These are phyloP conservation scores for Candida cerambycidarum DNA, from an alignment of 805 yeast species.

Conservation along the genomic window DNA sequence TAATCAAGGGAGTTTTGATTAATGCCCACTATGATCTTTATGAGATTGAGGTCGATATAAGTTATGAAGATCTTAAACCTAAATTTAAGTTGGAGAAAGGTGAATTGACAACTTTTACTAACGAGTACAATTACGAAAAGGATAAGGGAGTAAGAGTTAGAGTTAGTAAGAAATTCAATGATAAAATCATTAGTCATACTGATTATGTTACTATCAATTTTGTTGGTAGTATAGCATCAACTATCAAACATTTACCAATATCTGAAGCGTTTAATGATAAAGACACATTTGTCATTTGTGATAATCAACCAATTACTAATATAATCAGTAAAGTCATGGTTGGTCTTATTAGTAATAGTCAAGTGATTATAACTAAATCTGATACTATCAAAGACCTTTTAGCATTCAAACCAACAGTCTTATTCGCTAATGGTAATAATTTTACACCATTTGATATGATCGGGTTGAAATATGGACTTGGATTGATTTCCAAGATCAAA, in stretches of 20 bases:
- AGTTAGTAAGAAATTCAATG: slow-evolving; percentile 18
- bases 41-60: slow-evolving; percentile 7
- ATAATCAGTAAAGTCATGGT: slow-evolving; percentile 39
- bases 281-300: slow-evolving; percentile 25
- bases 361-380: slow-evolving; percentile 18
- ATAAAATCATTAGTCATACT: slow-evolving; percentile 15
- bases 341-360: slow-evolving; percentile 36
- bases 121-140: slow-evolving; percentile 31
- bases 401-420: slow-evolving; percentile 26
- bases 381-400: slow-evolving; percentile 15
- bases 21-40: slow-evolving; percentile 32
- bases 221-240: slow-evolving; percentile 54
- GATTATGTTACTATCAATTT: slow-evolving; percentile 52
- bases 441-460: background rate
- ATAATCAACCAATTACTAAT: slow-evolving; percentile 22
- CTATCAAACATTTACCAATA: slow-evolving; percentile 45
- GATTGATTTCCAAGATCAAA: slow-evolving; percentile 20
- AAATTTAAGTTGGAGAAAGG: background rate
- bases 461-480: background rate
- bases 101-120: slow-evolving; percentile 18
- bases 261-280: slow-evolving; percentile 9
- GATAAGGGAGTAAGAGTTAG: slow-evolving; percentile 39
- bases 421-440: slow-evolving; percentile 18
- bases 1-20: slow-evolving; percentile 41
- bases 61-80: slow-evolving; percentile 5